Percentiles rank a stretch among this genome's conserved stretches.
phyloP scores from a whole-genome alignment of 306 rosid species.

The Hylodesmum podocarpum region DNA sequence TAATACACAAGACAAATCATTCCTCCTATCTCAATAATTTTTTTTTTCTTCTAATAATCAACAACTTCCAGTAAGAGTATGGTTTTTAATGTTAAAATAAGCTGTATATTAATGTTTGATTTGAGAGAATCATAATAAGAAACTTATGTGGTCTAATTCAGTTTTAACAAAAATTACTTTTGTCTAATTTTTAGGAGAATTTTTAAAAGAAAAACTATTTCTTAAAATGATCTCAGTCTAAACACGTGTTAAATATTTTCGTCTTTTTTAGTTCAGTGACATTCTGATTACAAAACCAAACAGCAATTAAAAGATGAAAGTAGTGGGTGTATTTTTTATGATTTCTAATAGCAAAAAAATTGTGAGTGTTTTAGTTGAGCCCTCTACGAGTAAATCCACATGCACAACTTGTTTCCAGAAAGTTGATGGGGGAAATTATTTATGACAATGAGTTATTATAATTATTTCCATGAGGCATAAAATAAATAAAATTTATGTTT shows the following conservation, averaged over 20 bases:
- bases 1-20: background rate
- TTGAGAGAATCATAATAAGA: background rate
- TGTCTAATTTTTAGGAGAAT: background rate
- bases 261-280: background rate
- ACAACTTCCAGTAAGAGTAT: background rate
- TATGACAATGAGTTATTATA: too few relatives aligned
- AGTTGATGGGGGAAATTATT: background rate
- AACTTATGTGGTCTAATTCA: background rate
- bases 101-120: background rate
- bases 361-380: background rate
- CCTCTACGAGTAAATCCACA: background rate
- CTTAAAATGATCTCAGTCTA: background rate
- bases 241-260: background rate
- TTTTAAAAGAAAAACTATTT: background rate
- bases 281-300: background rate
- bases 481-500: background rate
- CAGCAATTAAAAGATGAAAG: background rate
- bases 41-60: background rate
- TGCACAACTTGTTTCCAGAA: background rate
- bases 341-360: background rate
- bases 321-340: background rate
- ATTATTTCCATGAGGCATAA: too few relatives aligned
- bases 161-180: background rate
- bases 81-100: background rate
- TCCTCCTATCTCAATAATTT: background rate